Evolutionary conservation across 164 flowering plant genomes (phyloP), one percentile per base, ranked within the genome.

Genomic region (Magnolia changhungtana): DNA sequence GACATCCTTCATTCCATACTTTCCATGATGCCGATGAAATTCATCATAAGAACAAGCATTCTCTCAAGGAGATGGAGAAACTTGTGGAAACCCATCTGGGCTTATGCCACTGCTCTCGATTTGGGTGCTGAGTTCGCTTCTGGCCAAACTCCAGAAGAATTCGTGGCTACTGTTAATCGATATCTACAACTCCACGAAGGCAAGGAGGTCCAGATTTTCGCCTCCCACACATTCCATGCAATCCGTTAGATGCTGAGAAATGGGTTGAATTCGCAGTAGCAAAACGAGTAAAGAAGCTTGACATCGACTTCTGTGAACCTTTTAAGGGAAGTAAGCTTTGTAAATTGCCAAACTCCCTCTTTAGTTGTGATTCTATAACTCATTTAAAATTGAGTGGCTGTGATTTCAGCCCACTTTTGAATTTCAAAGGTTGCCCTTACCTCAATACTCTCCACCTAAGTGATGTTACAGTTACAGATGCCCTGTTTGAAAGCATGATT

Each of bases 31-130:
- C 78, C 78, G 3, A 10, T 37, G 45, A 37, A 37, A 37, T 37
- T 37, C 45, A 18, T 50, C 2, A 1, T 50, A 71, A 71, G 21
- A 76, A 76, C 74, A 0, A 63, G 78, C 51, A 7, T 70, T 71
- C 69, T 76, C 8, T 76, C 78, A 27, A 76, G 16, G 16, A 69
- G 78, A 71, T 76, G 74, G 78, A 71, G 59, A 63, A 27, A 71
- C 2, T 49, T 76, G 1, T 71, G 69, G 69, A 72, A 76, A 24
- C 0, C 16, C 18, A 1, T 24, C 49, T 76, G 37, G 74, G 29
- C 19, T 8, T 11, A 63, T 18, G 27, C 50, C 8, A 63, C 68
- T 20, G 9, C 21, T 23, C 24, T 76, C 0, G 74, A 71, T 18
- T 76, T 76, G 4, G 69, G 69, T 16, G 45, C 3, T 20, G 59